Evolutionary conservation across 371 early-diverging fungal species (phyloP), one percentile per base, ranked within the genome.

Genomic region (Apophysomyces ossiformis): DNA sequence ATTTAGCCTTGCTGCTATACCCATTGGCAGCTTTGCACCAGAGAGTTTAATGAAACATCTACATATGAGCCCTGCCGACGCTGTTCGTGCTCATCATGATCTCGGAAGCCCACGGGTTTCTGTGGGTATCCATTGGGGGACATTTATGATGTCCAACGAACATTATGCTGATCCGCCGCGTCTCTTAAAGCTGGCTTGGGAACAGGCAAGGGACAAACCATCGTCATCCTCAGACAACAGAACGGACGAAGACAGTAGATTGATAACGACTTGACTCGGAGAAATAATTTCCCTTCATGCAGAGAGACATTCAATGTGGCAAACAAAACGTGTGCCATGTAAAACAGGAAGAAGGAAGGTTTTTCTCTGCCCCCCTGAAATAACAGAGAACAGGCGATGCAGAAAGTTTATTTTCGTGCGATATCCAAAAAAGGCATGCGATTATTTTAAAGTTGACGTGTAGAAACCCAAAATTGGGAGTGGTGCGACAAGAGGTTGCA

Each of bases 111-210:
- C 76, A 7, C 66, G 65, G 18, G 21, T 83, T 57, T 81, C 85
- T 0, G 65, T 89, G 13, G 87, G 89, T 16, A 85, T 89, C 32
- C 87, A 87, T 67, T 89, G 87, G 87, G 77, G 83, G 12, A 83
- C 80, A 0, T 83, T 83, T 36, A 69, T 74, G 71, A 82, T 93
- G 82, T 89, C 91, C 12, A 85, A 85, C 65, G 93, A 92, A 70
- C 81, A 85, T 61, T 84, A 87, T 63, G 64, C 85, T 63, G 90
- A 89, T 50, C 92, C 93, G 46, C 87, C 87, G 6, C 56, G 70
- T 37, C 65, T 79, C 36, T 66, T 89, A 46, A 74, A 64, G 12
- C 57, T 37, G 16, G 81, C 69, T 18, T 70, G 78, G 79, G 46
- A 64, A 41, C 43, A 59, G 21, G 44, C 46, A 36, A 26, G 32